These are phyloP conservation scores for Flaveria bidentis DNA, from an alignment of 129 eudicot species.

Conservation along the genomic window DNA sequence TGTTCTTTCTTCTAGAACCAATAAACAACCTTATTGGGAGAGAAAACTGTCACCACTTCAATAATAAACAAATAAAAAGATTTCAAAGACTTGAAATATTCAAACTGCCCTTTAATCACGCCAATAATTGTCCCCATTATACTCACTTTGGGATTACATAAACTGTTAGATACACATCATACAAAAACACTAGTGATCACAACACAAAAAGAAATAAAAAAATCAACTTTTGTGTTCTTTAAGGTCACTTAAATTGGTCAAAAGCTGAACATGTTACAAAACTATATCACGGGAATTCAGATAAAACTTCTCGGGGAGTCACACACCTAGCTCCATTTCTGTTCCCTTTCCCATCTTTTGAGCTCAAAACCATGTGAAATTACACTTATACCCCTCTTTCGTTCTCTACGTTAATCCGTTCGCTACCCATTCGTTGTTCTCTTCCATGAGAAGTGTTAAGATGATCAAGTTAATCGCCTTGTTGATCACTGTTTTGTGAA, in stretches of 20 bases:
- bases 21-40: constrained; percentile 29
- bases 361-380: constrained; percentile 23
- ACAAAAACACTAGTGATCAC: constrained; percentile 26
- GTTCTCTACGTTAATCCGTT: background rate
- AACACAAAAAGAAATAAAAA: constrained; percentile 19
- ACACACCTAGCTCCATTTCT: constrained; percentile 37
- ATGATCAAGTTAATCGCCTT: constrained; percentile 5
- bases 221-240: constrained; percentile 38
- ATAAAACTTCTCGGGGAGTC: constrained; percentile 40
- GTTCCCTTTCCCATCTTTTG: constrained; percentile 35
- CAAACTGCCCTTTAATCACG: constrained; percentile 31
- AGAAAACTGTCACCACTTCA: constrained; percentile 11
- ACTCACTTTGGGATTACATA: constrained; percentile 40
- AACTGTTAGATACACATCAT: constrained; percentile 6
- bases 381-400: constrained; percentile 7
- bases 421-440: background rate
- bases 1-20: background rate
- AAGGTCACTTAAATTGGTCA: constrained; percentile 24
- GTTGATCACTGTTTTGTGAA: constrained; percentile 19
- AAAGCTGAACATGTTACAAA: constrained; percentile 27
- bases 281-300: constrained; percentile 39
- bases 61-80: constrained; percentile 20
- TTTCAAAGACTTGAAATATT: constrained; percentile 9
- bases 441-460: background rate
- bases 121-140: constrained; percentile 40